A percentile compares a stretch with the other conserved stretches of the same genome.
phyloP scores from a whole-genome alignment of 2,329 filamentous ascomycete species.

The Exophiala mesophila region DNA sequence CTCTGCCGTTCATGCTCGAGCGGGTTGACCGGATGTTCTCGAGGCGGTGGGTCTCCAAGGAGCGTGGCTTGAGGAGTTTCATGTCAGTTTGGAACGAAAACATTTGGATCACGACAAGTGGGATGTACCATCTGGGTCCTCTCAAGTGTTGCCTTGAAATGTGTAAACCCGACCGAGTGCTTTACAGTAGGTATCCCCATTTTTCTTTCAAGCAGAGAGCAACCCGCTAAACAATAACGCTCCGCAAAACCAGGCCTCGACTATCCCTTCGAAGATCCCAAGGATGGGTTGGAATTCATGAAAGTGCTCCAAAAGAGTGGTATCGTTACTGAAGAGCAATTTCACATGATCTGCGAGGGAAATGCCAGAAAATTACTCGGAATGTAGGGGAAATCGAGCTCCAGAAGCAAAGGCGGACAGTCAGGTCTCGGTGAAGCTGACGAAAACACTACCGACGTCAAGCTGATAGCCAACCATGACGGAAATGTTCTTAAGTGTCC shows the following conservation, averaged over 20 bases:
- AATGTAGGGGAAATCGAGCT: no score
- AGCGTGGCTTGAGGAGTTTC: slow-evolving; percentile 2
- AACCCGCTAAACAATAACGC: no score
- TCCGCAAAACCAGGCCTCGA: no score
- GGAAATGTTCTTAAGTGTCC: no score
- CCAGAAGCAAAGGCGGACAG: no score
- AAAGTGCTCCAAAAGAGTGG: slow-evolving; percentile 46
- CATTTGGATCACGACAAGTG: slow-evolving; percentile 6
- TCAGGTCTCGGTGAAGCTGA: no score
- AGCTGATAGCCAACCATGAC: no score
- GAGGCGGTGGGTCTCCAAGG: not conserved
- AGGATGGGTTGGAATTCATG: slow-evolving; percentile 47
- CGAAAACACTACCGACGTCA: no score
- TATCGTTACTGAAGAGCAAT: slow-evolving; percentile 45
- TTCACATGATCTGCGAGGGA: slow-evolving; percentile 46
- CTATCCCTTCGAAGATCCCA: slow-evolving; percentile 52
- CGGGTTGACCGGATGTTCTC: slow-evolving; percentile 35
- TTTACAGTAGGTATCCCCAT: no score
- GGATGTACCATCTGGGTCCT: not conserved
- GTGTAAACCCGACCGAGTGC: slow-evolving; percentile 2
- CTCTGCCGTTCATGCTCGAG: slow-evolving; percentile 50
- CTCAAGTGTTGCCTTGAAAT: not conserved
- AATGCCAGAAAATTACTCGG: slow-evolving; percentile 49
- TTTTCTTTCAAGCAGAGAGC: no score
- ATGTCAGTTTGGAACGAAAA: slow-evolving; percentile 5